Evolutionary conservation across 257 asterid species (phyloP).

Genomic region (Nicotiana otophora): DNA sequence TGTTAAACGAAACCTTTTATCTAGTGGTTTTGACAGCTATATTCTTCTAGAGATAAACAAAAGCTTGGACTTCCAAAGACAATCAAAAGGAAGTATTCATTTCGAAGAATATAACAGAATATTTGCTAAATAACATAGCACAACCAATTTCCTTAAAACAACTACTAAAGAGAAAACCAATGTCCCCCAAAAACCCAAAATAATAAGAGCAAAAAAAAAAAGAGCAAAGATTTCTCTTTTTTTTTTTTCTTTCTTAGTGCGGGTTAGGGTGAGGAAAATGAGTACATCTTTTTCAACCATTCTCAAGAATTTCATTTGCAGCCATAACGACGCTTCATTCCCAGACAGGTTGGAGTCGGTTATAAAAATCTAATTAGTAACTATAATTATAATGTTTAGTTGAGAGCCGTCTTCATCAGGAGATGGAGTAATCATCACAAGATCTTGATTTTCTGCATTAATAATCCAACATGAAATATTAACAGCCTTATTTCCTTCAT

Average conservation of each 20-base stretch:
- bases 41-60: too few species aligned
- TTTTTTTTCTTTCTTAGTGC: not conserved
- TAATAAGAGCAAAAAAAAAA: not conserved
- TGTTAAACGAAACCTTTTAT: too few species aligned
- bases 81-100: not conserved
- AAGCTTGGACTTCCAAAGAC: not conserved
- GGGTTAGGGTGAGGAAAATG: not conserved
- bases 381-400: conserved; percentile 29
- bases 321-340: too few species aligned
- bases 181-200: not conserved
- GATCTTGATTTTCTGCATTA: conserved; percentile 42
- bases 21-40: too few species aligned
- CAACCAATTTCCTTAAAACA: not conserved
- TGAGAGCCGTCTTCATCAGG: conserved; percentile 12
- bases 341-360: fast-evolving
- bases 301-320: not conserved
- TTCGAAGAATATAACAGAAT: not conserved
- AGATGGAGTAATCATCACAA: conserved; percentile 36
- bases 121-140: not conserved
- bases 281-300: not conserved
- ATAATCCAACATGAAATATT: conserved; percentile 50
- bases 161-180: not conserved
- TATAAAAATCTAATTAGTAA: not conserved
- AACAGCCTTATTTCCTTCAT: conserved; percentile 32
- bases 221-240: not conserved